Base-by-base conservation (phyloP, 148 eudicot genomes). In the Camellia sinensis region DNA sequence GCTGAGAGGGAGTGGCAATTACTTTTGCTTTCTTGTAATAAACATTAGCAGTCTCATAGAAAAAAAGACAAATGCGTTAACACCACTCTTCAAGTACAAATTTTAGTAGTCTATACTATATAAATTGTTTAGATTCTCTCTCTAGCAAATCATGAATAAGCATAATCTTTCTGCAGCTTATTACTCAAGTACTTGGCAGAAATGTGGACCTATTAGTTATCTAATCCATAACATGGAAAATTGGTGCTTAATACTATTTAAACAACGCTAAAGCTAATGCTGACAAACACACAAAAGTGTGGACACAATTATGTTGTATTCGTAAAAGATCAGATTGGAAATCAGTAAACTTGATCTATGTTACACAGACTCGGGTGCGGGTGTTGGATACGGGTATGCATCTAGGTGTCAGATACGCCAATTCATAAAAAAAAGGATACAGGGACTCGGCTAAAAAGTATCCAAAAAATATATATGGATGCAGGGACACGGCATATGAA, bases 1-100 rank as follows among this genome's bases (percentile, higher is more conserved):
- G 65, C n/a, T 29, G 67, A 19, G 14, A 63, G 4, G 10, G 67
- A 21, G 5, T 17, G 65, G 29, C 9, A 11, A 15, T 67, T 67
- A 17, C 2, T 15, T 40, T 67, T 67, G 50, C 50, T 6, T 67
- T 67, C 9, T 67, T 14, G 50, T 67, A 41, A 67, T 43, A 19
- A 67, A 17, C 71, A 67, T 67, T 67, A 67, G 70, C 71, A 5
- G 50, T 67, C 71, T 67, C 71, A 15, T 45, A 6, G 71, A 5
- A 43, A 6, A 17, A 67, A 43, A 43, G 9, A 67, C 44, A 13
- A 67, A 14, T 67, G 50, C 50, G 2, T 22, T 22, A 17, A 40
- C 6, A 67, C 71, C 4, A 43, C 10, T 15, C 50, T 67, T 67
- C 50, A 15, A 43, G 21, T 7, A 67, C 15, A 67, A 48, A 41